These are phyloP conservation scores for Paramecium sexaurelia DNA, from an alignment of 73 alveolate genomes.

Conservation along the genomic window DNA sequence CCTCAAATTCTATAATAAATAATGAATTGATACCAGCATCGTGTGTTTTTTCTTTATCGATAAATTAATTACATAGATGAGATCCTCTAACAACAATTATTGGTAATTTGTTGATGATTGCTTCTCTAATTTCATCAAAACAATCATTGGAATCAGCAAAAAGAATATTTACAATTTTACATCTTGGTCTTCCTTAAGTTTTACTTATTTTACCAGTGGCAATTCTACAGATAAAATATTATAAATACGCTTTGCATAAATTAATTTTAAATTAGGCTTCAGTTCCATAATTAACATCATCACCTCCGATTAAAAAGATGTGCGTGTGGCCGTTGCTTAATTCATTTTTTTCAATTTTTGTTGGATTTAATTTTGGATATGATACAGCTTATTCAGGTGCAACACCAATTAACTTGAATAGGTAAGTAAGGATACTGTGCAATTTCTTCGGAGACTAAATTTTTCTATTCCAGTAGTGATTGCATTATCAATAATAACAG, in stretches of 20 bases:
- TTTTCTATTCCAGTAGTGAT: conserved; percentile 93
- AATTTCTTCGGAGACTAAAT: conserved; percentile 90
- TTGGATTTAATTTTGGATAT: conserved; percentile 94
- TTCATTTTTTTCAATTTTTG: conserved; percentile 87
- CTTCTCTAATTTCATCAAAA: conserved; percentile 67
- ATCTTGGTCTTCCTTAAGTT: conserved; percentile 51
- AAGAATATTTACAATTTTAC: conserved; percentile 58
- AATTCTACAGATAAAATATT: background rate
- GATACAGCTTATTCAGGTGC: conserved; percentile 95
- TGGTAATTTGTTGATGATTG: conserved; percentile 58
- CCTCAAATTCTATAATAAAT: background rate
- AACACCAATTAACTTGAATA: conserved; percentile 89
- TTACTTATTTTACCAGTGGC: conserved; percentile 23
- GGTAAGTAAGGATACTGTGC: background rate
- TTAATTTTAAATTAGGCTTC: conserved; percentile 15
- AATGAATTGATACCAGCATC: background rate
- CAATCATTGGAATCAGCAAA: conserved; percentile 61
- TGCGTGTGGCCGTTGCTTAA: conserved; percentile 98
- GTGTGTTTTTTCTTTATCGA: background rate
- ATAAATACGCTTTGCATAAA: conserved; percentile 16
- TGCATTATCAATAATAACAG: conserved; percentile 94
- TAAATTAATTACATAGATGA: conserved; percentile 46
- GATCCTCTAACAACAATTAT: conserved; percentile 63
- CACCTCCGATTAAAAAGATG: conserved; percentile 79
- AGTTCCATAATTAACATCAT: background rate